These are phyloP conservation scores for Hexamita inflata DNA, from an alignment of 208 protist genomes.

Conservation along the genomic window DNA sequence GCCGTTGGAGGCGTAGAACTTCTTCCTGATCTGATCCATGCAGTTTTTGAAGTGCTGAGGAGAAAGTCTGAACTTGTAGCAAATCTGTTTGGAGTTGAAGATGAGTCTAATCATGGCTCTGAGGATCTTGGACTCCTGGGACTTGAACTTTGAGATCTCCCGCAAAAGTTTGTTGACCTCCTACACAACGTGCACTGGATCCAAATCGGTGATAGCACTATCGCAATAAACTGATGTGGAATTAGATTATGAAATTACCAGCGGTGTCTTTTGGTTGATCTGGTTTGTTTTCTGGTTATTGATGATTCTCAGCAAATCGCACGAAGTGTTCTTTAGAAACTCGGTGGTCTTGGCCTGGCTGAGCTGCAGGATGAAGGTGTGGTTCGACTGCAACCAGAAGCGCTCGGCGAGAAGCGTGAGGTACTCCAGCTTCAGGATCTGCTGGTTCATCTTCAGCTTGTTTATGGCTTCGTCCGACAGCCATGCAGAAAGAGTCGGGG, in stretches of 20 bases:
- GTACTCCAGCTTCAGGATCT: neutral
- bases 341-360: too few species aligned
- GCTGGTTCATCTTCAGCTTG: too few species aligned
- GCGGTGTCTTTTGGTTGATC: too few species aligned
- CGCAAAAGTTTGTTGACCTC: slow-evolving; percentile 22
- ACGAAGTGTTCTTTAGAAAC: too few species aligned
- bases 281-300: too few species aligned
- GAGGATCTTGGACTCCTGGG: neutral
- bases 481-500: neutral
- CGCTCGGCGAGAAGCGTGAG: neutral
- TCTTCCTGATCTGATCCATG: slow-evolving; percentile 74
- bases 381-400: neutral
- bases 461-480: neutral
- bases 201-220: too few species aligned
- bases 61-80: slow-evolving; percentile 73
- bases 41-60: slow-evolving; percentile 82
- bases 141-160: neutral
- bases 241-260: too few species aligned
- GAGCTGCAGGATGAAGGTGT: too few species aligned
- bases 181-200: slow-evolving; percentile 25
- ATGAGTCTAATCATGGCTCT: slow-evolving; percentile 72
- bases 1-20: slow-evolving; percentile 71
- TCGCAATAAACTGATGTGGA: too few species aligned
- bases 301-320: too few species aligned
- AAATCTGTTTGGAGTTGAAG: slow-evolving; percentile 71